phyloP scores from a whole-genome alignment of 1,284 basidiomycete species.

The Rhodotorula sp. region DNA sequence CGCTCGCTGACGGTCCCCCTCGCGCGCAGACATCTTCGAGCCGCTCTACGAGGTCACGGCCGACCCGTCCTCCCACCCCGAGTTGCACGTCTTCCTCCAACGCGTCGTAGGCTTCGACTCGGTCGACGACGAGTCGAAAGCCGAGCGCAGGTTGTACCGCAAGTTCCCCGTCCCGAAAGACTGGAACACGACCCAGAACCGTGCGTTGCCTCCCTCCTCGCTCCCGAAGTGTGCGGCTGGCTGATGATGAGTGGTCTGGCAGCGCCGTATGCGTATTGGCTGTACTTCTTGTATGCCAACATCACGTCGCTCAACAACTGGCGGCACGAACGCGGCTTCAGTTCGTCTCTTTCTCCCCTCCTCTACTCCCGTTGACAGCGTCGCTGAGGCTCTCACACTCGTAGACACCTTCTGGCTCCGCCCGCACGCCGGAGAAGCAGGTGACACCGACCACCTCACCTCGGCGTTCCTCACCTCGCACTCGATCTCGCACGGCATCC shows the following conservation, averaged over 20 bases:
- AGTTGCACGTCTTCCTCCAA: conserved; percentile 92
- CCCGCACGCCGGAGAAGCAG: conserved; percentile 96
- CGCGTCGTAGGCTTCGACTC: conserved; percentile 95
- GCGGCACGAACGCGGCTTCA: conserved; percentile 84
- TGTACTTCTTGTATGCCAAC: conserved; percentile 98
- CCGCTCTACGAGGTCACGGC: conserved; percentile 96
- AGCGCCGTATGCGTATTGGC: conserved; percentile 57
- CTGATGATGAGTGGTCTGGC: neutral
- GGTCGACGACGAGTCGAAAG: conserved; percentile 97
- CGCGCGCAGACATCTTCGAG: conserved; percentile 75
- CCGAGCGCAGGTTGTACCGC: conserved; percentile 84
- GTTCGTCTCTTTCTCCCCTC: conserved; percentile 58
- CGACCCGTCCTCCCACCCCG: conserved; percentile 84
- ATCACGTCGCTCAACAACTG: conserved; percentile 92
- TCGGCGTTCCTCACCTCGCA: conserved; percentile 94
- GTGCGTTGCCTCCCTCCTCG: conserved; percentile 74
- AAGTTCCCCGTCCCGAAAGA: conserved; percentile 92
- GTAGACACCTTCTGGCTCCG: conserved; percentile 93
- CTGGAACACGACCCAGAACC: conserved; percentile 87
- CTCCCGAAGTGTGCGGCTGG: conserved; percentile 64
- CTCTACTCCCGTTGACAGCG: neutral
- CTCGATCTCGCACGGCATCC: conserved; percentile 97
- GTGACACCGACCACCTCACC: conserved; percentile 95
- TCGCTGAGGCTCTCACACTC: conserved; percentile 2
- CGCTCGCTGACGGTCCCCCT: conserved; percentile 5